Conservation (phyloP, 2,329 filamentous ascomycete genomes). For the Aureobasidium mangrovei region DNA sequence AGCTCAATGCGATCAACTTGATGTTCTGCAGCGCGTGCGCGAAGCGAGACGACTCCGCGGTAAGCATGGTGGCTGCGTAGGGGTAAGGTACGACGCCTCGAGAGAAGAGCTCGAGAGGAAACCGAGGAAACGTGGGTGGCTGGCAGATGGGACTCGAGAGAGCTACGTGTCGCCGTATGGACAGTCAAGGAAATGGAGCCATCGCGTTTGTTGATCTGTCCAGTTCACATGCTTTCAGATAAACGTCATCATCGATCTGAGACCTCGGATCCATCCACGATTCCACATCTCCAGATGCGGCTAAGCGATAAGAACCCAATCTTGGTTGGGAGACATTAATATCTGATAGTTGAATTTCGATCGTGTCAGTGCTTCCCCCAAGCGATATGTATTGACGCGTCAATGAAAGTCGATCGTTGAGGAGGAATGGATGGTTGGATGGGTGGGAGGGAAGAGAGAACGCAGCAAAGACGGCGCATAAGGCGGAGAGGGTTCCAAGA, state of each 20-base stretch:
- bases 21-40: constrained; percentile 42
- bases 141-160: neutral
- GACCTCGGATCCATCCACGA: neutral
- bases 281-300: neutral
- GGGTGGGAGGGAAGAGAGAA: neutral
- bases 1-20: constrained; percentile 36
- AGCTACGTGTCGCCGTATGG: neutral
- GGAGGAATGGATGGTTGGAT: neutral
- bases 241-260: constrained; percentile 4
- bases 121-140: neutral
- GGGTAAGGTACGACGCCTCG: neutral
- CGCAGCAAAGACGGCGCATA: neutral
- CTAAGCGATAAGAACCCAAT: neutral
- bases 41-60: constrained; percentile 26
- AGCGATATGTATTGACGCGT: neutral
- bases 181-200: neutral
- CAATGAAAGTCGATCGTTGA: constrained; percentile 8
- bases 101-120: neutral
- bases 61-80: constrained; percentile 23
- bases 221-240: constrained; percentile 9
- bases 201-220: constrained; percentile 4
- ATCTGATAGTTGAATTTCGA: neutral
- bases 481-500: neutral
- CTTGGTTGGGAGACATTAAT: neutral
- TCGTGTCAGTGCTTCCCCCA: constrained; percentile 13